These are phyloP conservation scores for Plenodomus biglobosus DNA, from an alignment of 2,329 filamentous ascomycete species.

Conservation along the genomic window DNA sequence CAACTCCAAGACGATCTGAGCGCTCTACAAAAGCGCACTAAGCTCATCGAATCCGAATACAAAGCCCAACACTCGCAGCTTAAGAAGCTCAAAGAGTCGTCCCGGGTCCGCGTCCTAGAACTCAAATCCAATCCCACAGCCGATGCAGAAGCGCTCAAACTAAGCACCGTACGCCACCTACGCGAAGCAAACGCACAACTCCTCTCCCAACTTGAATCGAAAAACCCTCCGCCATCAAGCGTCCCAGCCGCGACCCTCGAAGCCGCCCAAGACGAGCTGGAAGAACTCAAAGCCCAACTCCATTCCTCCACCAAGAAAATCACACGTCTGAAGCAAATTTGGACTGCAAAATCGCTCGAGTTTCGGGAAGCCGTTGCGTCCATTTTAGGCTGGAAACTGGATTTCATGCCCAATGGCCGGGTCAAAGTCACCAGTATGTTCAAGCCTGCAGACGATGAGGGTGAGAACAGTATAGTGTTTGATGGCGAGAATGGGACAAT, in stretches of 20 bases:
- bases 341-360: constrained; percentile 85
- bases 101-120: constrained; percentile 79
- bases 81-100: constrained; percentile 64
- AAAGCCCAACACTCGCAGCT: constrained; percentile 74
- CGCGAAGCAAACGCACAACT: constrained; percentile 83
- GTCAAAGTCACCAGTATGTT: constrained; percentile 89
- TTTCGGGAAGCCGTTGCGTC: constrained; percentile 94
- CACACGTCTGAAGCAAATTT: constrained; percentile 86
- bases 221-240: constrained; percentile 47
- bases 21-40: constrained; percentile 67
- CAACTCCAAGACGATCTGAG: constrained; percentile 78
- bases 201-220: constrained; percentile 66
- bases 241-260: constrained; percentile 78
- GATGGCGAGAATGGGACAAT: constrained; percentile 94
- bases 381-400: constrained; percentile 89
- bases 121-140: constrained; percentile 91
- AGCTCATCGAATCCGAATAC: constrained; percentile 74
- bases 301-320: constrained; percentile 78
- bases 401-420: constrained; percentile 96
- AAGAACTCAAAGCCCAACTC: constrained; percentile 54
- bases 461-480: constrained; percentile 68
- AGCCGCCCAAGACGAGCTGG: constrained; percentile 72
- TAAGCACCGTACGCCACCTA: constrained; percentile 73
- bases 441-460: constrained; percentile 67
- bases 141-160: constrained; percentile 80